Evolutionary conservation across 345 rosid genomes (phyloP).

Genomic region (Syzygium oleosum): DNA sequence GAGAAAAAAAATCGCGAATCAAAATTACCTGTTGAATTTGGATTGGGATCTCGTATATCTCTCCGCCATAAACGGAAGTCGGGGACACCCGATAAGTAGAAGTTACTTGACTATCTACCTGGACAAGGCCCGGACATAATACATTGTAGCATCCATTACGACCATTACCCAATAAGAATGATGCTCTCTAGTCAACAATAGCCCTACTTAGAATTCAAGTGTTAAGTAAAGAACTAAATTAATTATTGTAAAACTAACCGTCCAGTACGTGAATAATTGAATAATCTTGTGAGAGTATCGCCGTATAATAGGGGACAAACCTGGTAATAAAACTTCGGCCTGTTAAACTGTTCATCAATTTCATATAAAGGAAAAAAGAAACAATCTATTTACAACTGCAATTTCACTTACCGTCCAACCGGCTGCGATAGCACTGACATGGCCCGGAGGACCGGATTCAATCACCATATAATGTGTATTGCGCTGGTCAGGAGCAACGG

Average conservation of each 20-base stretch:
- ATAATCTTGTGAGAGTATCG: fast-evolving
- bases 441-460: fast-evolving
- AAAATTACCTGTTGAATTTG: neutral
- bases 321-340: neutral
- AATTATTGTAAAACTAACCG: neutral
- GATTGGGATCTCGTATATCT: neutral
- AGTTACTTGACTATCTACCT: neutral
- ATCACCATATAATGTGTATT: neutral
- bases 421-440: neutral
- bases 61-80: neutral
- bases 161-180: neutral
- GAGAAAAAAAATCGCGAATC: fast-evolving
- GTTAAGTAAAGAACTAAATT: neutral
- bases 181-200: neutral
- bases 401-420: neutral
- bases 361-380: neutral
- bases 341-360: neutral
- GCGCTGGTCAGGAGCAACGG: neutral
- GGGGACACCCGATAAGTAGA: neutral
- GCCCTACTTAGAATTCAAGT: neutral
- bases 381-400: neutral
- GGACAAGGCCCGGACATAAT: neutral
- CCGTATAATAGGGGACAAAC: neutral
- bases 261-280: neutral
- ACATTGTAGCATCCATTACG: neutral